Evolutionary conservation across 1,139 yeast species (phyloP).

Genomic region (Geotrichum histeridarum): DNA sequence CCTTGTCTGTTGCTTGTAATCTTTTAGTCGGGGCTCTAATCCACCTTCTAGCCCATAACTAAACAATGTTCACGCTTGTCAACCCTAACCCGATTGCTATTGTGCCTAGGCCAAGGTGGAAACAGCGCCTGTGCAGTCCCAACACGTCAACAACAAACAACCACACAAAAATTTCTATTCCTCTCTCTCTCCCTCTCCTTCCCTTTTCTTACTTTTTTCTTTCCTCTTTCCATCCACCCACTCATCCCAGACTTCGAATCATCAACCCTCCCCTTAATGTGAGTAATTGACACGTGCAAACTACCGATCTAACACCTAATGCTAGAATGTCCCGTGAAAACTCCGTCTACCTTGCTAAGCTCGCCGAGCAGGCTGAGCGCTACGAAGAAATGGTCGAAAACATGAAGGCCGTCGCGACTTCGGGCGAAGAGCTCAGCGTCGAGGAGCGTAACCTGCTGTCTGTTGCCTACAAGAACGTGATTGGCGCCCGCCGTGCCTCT

Average conservation of each 20-base stretch:
- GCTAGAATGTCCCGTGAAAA: conserved; percentile 69
- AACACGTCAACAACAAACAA: neutral
- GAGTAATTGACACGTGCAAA: neutral
- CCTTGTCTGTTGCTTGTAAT: too few species aligned
- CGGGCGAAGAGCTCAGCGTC: conserved; percentile 92
- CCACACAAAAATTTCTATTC: neutral
- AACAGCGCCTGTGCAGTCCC: neutral
- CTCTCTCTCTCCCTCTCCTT: neutral
- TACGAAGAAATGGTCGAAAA: conserved; percentile 98
- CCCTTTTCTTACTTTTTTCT: neutral
- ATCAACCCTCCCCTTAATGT: neutral
- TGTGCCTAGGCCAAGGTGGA: too few species aligned
- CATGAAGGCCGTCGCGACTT: conserved; percentile 95
- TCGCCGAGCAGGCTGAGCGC: conserved; percentile 99
- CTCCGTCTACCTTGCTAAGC: conserved; percentile 94
- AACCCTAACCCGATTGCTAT: too few species aligned
- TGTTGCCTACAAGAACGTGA: conserved; percentile 96
- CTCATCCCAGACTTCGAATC: neutral
- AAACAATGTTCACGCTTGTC: too few species aligned
- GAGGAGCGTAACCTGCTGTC: conserved; percentile 97
- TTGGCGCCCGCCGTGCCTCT: conserved; percentile 98
- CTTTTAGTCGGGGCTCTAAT: too few species aligned
- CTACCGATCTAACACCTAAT: neutral
- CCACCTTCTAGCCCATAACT: too few species aligned
- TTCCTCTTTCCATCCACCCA: neutral